Percentiles rank a stretch among this genome's conserved stretches.
Conservation (phyloP, 164 flowering plant species). For the Liquidambar formosana region DNA sequence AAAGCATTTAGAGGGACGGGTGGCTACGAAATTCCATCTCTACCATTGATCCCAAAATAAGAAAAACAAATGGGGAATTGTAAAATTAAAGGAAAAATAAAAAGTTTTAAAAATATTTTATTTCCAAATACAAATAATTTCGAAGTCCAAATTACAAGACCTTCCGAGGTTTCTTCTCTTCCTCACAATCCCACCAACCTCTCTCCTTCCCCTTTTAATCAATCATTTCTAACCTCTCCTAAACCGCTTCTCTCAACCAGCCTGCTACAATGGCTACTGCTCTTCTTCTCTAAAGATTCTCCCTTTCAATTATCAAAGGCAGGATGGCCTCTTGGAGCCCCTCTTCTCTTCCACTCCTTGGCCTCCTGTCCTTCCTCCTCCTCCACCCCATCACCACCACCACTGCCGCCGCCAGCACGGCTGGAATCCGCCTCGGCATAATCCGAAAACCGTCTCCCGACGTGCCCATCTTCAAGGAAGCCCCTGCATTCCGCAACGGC, state of each 20-base stretch:
- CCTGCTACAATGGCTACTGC: constrained; percentile 19
- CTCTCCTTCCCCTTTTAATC: not conserved
- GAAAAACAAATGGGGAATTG: too few species aligned
- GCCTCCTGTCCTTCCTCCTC: constrained; percentile 28
- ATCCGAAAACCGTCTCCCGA: constrained; percentile 29
- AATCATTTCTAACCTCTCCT: constrained; percentile 13
- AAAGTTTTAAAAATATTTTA: too few species aligned
- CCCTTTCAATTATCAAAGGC: not conserved
- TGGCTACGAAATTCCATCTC: too few species aligned
- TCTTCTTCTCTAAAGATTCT: not conserved
- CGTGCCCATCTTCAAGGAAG: constrained; percentile 38
- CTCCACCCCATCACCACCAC: constrained; percentile 11
- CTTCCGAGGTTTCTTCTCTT: constrained; percentile 24
- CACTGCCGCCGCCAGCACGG: constrained; percentile 12
- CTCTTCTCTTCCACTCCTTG: constrained; percentile 8
- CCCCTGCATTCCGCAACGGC: constrained; percentile 41
- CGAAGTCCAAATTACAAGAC: too few species aligned
- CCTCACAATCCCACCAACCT: constrained; percentile 24
- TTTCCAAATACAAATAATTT: too few species aligned
- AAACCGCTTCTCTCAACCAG: constrained; percentile 6
- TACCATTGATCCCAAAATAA: too few species aligned
- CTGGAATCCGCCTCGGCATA: constrained; percentile 29
- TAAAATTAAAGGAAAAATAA: too few species aligned
- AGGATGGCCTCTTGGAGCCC: constrained; percentile 35
- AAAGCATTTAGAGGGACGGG: too few species aligned